phyloP scores from a whole-genome alignment of 1,139 yeast genomes.

The Saccharomyces hybrid region DNA sequence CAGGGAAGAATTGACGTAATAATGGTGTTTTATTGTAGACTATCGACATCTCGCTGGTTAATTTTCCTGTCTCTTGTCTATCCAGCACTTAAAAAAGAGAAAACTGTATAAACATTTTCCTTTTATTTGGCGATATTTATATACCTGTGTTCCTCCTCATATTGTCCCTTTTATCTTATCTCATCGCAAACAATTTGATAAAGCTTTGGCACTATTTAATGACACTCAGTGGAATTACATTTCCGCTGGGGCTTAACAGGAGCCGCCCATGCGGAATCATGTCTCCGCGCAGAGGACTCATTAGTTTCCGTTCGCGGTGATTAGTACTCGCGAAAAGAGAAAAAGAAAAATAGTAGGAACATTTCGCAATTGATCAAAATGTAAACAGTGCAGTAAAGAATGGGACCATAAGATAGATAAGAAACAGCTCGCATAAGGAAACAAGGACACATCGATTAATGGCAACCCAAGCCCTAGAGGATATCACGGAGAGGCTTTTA shows the following conservation, averaged over 20 bases:
- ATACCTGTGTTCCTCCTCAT: background rate
- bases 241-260: background rate
- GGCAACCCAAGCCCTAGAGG: constrained; percentile 10
- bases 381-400: background rate
- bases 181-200: background rate
- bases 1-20: constrained; percentile 34
- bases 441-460: background rate
- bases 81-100: background rate
- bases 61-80: background rate
- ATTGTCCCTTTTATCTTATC: background rate
- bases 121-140: background rate
- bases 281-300: background rate
- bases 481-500: constrained; percentile 22
- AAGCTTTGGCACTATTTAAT: background rate
- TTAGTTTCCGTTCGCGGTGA: background rate
- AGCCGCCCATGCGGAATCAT: background rate
- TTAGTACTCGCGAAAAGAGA: background rate
- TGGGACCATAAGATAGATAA: no score
- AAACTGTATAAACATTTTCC: background rate
- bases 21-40: constrained; percentile 38
- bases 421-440: background rate
- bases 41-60: constrained; percentile 8
- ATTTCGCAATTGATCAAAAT: background rate
- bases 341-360: background rate
- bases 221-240: constrained; percentile 1